Base-by-base conservation (phyloP, 2,329 filamentous ascomycete genomes). In the Talaromyces islandicus region DNA sequence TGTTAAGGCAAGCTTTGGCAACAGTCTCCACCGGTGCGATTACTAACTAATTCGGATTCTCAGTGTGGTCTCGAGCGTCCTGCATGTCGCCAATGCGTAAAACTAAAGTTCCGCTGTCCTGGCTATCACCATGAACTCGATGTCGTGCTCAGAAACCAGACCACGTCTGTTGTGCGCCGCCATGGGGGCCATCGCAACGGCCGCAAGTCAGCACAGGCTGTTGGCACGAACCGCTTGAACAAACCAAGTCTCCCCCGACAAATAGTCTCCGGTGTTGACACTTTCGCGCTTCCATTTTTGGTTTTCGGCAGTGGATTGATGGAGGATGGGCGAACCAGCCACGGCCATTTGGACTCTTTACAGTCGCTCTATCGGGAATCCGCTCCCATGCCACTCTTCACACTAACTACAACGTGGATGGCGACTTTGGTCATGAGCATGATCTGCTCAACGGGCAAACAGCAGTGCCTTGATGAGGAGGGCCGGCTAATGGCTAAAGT, bases 311-410 rank as follows among this genome's bases (percentile, higher is more conserved):
- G 48, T 52, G 48, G 48, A 21, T 29, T 25, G 14, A 52, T 59
- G 21, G 29, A 32, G 21, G 56, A 59, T 56, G 41, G 30, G 3
- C 30, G 35, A 27, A 29, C 57, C 12, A 59, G 60, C 21, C 60
- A 61, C 30, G 60, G 60, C 12, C 60, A 61, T 43, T 25, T 61
- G n/a, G 60, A 56, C 32, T 59, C 55, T 52, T 32, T 62, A 19
- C 60, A 29, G 24, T 19, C 21, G 4, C 43, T 59, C 11, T 59
- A 54, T 50, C 21, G 51, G 11, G 25, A 24, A 53, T 27, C 30
- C 10, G 38, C 57, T 7, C 48, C 52, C n/a, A 29, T 46, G 17
- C 59, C 57, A 11, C 43, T 53, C 5, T 35, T 62, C 32, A 53
- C 56, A 5, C 19, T 56, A n/a, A 38, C 57, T 12, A 62, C 60